A percentile compares a stretch with the other conserved stretches of the same genome.
These are phyloP conservation scores for Pouteria glomerata DNA, from an alignment of 148 eudicot species.

Conservation along the genomic window DNA sequence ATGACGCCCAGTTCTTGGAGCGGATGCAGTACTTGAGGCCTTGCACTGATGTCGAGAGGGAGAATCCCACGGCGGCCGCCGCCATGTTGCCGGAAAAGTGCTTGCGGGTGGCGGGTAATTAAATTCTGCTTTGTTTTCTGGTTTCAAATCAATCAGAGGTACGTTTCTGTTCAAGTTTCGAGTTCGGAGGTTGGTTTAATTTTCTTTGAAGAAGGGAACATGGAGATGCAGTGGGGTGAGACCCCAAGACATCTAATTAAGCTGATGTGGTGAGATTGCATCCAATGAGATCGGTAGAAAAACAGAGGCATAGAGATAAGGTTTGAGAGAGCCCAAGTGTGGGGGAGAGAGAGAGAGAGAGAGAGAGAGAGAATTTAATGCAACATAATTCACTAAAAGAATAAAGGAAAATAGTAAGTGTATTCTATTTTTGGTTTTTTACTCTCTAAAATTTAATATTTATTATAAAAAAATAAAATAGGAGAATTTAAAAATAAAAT, in stretches of 20 bases:
- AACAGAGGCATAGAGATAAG: not conserved
- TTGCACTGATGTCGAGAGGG: conserved; percentile 36
- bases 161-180: too few relatives aligned
- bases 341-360: too few relatives aligned
- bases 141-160: not conserved
- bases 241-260: not conserved
- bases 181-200: too few relatives aligned
- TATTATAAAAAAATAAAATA: too few relatives aligned
- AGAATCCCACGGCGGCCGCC: conserved; percentile 43
- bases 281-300: conserved; percentile 29
- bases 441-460: too few relatives aligned
- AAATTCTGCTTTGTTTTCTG: not conserved
- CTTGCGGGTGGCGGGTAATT: conserved; percentile 6
- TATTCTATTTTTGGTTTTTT: too few relatives aligned
- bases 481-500: too few relatives aligned
- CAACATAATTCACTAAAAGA: too few relatives aligned
- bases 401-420: too few relatives aligned
- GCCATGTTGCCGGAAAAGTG: conserved; percentile 30
- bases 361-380: too few relatives aligned
- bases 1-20: conserved; percentile 20
- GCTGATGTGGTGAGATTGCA: conserved; percentile 40
- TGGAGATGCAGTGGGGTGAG: not conserved
- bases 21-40: conserved; percentile 25
- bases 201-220: not conserved
- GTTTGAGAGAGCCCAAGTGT: too few relatives aligned